Evolutionary conservation across 1,284 basidiomycete species (phyloP).

Genomic region (Tilletia caries): DNA sequence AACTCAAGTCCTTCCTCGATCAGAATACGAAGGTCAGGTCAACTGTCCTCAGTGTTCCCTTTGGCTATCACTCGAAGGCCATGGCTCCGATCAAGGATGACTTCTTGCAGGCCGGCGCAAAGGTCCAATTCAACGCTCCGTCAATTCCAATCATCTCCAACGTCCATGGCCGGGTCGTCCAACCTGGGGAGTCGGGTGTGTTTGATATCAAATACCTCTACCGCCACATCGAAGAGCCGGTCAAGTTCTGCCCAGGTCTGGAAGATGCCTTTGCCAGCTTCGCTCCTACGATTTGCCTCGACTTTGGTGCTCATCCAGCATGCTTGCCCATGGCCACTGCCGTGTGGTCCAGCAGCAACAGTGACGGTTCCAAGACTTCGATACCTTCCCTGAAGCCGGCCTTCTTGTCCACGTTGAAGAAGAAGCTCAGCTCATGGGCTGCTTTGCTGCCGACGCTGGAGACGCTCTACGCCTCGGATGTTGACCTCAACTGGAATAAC

Average conservation of each 20-base stretch:
- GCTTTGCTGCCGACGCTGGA: too few species aligned
- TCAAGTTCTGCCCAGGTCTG: slow-evolving; percentile 28
- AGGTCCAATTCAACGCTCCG: slow-evolving; percentile 20
- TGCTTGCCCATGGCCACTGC: slow-evolving; percentile 31
- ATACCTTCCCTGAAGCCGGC: too few species aligned
- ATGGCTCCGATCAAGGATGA: slow-evolving; percentile 25
- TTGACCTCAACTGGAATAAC: too few species aligned
- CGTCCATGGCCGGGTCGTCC: slow-evolving; percentile 21
- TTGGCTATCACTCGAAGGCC: slow-evolving; percentile 30
- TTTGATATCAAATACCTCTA: slow-evolving; percentile 24
- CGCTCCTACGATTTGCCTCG: slow-evolving; percentile 24
- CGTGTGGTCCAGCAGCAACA: too few species aligned
- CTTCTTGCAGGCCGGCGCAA: background rate
- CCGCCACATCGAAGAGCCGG: slow-evolving; percentile 24
- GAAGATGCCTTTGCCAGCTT: slow-evolving; percentile 14
- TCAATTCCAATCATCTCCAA: slow-evolving; percentile 25
- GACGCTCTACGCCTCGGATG: too few species aligned
- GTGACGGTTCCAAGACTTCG: too few species aligned
- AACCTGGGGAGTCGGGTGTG: background rate
- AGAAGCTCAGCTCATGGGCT: too few species aligned
- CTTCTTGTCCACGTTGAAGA: too few species aligned
- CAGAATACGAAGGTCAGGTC: slow-evolving; percentile 29
- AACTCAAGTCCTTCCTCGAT: slow-evolving; percentile 17
- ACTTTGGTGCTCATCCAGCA: slow-evolving; percentile 32
- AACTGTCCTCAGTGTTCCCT: slow-evolving; percentile 32